phyloP scores from a whole-genome alignment of 495 filamentous ascomycete genomes.

The Penicillium parvum region DNA sequence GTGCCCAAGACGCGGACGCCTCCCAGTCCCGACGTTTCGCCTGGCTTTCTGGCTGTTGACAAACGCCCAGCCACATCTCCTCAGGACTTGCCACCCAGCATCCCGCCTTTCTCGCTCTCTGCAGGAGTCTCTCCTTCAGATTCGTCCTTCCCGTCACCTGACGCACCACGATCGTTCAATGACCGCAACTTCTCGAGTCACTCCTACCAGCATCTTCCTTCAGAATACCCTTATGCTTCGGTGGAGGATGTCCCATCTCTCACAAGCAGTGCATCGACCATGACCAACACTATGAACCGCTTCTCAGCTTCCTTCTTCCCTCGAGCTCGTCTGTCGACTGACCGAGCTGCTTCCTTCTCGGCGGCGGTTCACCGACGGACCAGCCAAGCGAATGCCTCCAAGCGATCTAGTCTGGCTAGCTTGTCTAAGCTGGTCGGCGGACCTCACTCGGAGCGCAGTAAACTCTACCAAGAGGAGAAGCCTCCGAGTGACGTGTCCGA shows the following conservation, averaged over 20 bases:
- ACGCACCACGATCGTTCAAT: conserved; percentile 50
- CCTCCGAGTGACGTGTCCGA: conserved; percentile 51
- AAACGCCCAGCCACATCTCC: conserved; percentile 48
- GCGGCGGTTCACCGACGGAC: conserved; percentile 58
- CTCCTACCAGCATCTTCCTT: conserved; percentile 58
- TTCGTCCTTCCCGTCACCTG: conserved; percentile 48
- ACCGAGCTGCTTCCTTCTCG: conserved; percentile 66
- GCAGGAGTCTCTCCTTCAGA: conserved; percentile 35
- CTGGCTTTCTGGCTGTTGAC: conserved; percentile 39
- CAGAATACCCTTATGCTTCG: conserved; percentile 63
- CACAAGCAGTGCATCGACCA: conserved; percentile 81
- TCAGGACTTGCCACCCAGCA: conserved; percentile 47
- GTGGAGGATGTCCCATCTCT: conserved; percentile 85
- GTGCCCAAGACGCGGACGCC: conserved; percentile 19
- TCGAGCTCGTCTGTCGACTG: conserved; percentile 45
- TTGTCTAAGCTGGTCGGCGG: conserved; percentile 77
- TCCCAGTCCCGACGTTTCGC: conserved; percentile 42
- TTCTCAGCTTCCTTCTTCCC: conserved; percentile 45
- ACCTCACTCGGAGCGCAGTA: conserved; percentile 73
- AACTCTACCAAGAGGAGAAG: conserved; percentile 71
- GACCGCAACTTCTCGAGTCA: conserved; percentile 41
- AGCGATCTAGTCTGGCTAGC: conserved; percentile 80
- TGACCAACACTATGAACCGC: conserved; percentile 57
- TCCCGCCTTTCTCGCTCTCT: conserved; percentile 47
- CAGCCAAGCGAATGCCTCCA: conserved; percentile 42